A percentile compares a stretch with the other conserved stretches of the same genome.
These are phyloP conservation scores for Prinsepia uniflora DNA, from an alignment of 306 rosid species.

Conservation along the genomic window DNA sequence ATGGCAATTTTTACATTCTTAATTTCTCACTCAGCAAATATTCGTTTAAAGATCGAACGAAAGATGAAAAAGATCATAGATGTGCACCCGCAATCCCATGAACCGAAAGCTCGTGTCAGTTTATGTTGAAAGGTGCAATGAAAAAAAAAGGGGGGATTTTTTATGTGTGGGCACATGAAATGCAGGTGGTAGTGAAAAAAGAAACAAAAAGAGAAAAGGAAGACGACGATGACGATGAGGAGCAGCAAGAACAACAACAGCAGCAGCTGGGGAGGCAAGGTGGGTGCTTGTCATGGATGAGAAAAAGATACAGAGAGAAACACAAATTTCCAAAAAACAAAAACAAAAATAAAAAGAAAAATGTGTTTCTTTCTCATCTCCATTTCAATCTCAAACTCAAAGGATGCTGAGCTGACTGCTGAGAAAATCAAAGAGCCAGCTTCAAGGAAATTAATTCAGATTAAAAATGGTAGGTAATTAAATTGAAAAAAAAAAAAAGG, in stretches of 20 bases:
- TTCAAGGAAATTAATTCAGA: background rate
- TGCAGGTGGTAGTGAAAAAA: slow-evolving; percentile 58
- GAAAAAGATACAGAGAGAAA: slow-evolving; percentile 48
- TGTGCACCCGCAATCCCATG: background rate
- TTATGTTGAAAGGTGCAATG: slow-evolving; percentile 1
- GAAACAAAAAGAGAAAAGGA: slow-evolving; percentile 32
- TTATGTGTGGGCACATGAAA: slow-evolving; percentile 27
- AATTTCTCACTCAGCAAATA: too few species aligned
- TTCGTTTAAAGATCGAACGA: too few species aligned
- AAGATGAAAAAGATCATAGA: too few species aligned
- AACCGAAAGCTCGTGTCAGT: background rate
- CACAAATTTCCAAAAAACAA: slow-evolving; percentile 46
- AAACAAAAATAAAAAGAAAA: slow-evolving; percentile 8
- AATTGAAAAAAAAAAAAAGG: background rate
- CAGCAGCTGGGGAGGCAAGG: slow-evolving; percentile 36
- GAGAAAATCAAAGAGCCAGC: slow-evolving; percentile 1
- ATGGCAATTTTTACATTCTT: too few species aligned
- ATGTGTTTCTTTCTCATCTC: slow-evolving; percentile 38
- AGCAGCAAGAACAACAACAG: background rate
- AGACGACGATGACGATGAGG: slow-evolving; percentile 19
- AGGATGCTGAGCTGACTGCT: slow-evolving; percentile 27
- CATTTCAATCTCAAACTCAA: background rate
- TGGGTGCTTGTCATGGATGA: slow-evolving; percentile 93
- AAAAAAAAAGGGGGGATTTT: slow-evolving; percentile 24
- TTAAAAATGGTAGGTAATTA: background rate